Base-by-base conservation (phyloP, 2,329 filamentous ascomycete genomes). In the Grosmannia clavigera region DNA sequence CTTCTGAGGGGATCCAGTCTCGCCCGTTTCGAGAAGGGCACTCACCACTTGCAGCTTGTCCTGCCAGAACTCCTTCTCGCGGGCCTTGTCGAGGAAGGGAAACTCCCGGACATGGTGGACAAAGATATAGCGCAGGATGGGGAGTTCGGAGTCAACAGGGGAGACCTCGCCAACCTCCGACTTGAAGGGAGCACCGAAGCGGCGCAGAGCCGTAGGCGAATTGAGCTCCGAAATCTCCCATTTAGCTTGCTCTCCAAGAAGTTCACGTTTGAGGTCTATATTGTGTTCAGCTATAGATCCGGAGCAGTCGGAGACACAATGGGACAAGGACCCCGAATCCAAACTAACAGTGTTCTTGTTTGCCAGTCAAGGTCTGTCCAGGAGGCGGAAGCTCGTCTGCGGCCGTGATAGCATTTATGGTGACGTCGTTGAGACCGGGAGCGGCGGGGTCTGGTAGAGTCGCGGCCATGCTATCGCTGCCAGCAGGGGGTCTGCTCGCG, bases 21-120 rank as follows among this genome's bases (percentile, higher is more conserved):
- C 12, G 27, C 22, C 7, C 12, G 29, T 14, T 19, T 3, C n/a
- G 2, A 11, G 9, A 14, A n/a, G 33, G 25, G 2, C 60, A 85
- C 88, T 66, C 75, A 95, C 90, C 70, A 92, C 83, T 77, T 99
- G 94, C 62, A 99, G 78, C 73, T 95, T 97, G 71, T 97, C 91
- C 75, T 99, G 94, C 94, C 94, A 99, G 69, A 99, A 99, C 74
- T 99, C 94, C 81, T 97, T 96, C 80, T 99, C 94, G 69, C 84
- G 87, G 27, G 94, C 94, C 78, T 95, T 90, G 74, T 99, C 91
- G 64, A 99, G 82, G 70, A 99, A 99, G 1, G 94, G 94, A 68
- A 99, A 99, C 68, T 97, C 95, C 69, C 94, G 90, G 62, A 99
- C 85, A 84, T 97, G 92, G 70, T 97, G 88, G 59, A 97, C 94